Evolutionary conservation across 2,329 filamentous ascomycete species (phyloP).

Genomic region (Pyrenochaeta sp.): DNA sequence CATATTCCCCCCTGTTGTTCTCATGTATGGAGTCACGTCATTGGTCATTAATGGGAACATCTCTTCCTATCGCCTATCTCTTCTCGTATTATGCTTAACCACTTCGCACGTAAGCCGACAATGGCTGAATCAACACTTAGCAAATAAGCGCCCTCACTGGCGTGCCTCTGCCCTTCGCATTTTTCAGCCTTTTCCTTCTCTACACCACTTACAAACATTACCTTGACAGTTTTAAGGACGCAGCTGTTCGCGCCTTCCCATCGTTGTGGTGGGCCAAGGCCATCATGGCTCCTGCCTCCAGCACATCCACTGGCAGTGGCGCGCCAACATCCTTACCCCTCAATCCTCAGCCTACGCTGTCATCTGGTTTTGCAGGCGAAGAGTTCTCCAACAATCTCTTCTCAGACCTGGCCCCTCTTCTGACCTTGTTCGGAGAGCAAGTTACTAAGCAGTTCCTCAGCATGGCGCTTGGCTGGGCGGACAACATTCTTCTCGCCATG

Average conservation of each 20-base stretch:
- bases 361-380: slow-evolving; percentile 41
- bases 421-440: slow-evolving; percentile 52
- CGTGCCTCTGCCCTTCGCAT: no score
- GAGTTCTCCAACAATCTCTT: slow-evolving; percentile 52
- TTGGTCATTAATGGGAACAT: no score
- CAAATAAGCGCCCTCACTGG: no score
- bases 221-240: no score
- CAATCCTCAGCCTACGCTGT: background rate
- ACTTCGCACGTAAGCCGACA: no score
- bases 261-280: background rate
- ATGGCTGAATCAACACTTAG: no score
- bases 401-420: slow-evolving; percentile 42
- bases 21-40: no score
- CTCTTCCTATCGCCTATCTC: no score
- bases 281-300: slow-evolving; percentile 1
- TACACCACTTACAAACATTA: no score
- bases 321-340: background rate
- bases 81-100: no score
- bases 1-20: no score
- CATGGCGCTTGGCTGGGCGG: slow-evolving; percentile 35
- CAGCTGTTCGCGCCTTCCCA: background rate
- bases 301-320: background rate
- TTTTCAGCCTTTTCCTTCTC: no score
- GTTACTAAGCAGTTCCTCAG: slow-evolving; percentile 53
- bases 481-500: slow-evolving; percentile 27